Evolutionary conservation across 1,139 yeast species (phyloP).

Genomic region (Hyphopichia pseudoburtonii): DNA sequence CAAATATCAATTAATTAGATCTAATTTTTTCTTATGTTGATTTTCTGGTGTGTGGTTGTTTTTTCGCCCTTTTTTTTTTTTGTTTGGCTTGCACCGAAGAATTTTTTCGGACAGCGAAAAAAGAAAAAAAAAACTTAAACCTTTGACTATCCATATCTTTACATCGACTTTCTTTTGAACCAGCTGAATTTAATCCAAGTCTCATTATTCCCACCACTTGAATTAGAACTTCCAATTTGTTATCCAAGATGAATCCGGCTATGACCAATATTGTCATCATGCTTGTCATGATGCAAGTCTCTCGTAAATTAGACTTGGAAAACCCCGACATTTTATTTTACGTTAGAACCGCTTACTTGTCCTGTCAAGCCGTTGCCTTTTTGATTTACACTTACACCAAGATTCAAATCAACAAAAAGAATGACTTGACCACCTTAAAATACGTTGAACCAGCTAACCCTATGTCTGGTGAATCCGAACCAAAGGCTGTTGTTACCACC

Average conservation of each 20-base stretch:
- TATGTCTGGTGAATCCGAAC: constrained; percentile 70
- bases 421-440: constrained; percentile 89
- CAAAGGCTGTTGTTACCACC: constrained; percentile 81
- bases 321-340: constrained; percentile 73
- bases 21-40: background rate
- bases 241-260: constrained; percentile 79
- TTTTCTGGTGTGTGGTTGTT: too few species aligned
- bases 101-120: background rate
- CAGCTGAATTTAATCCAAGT: too few species aligned
- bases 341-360: constrained; percentile 71
- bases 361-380: constrained; percentile 67
- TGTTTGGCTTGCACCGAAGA: background rate
- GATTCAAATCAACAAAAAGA: constrained; percentile 63
- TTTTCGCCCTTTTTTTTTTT: background rate
- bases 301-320: constrained; percentile 88
- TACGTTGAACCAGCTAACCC: constrained; percentile 87
- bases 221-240: background rate
- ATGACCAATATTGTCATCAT: constrained; percentile 82
- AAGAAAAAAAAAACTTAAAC: too few species aligned
- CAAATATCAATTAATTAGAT: background rate
- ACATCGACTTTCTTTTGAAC: too few species aligned
- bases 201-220: too few species aligned
- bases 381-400: constrained; percentile 67
- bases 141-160: too few species aligned
- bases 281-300: constrained; percentile 97